These are phyloP conservation scores for Paraurostyla sp. DNA, from an alignment of 73 alveolate genomes.

Conservation along the genomic window DNA sequence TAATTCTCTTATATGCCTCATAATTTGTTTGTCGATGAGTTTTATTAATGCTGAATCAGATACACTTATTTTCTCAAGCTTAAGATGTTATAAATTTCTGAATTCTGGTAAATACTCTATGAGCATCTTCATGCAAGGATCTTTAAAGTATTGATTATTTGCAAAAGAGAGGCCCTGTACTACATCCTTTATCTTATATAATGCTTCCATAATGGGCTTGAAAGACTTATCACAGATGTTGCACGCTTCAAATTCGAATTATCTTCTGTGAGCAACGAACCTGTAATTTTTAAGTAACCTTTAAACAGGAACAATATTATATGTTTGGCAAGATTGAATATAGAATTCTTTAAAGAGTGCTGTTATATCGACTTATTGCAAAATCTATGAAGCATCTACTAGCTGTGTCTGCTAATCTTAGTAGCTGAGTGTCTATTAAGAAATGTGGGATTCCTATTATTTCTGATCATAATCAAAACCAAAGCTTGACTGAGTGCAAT, in stretches of 20 bases:
- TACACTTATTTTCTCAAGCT: background rate
- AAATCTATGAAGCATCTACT: too few relatives aligned
- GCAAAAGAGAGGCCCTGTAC: background rate
- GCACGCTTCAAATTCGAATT: background rate
- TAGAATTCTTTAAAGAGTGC: background rate
- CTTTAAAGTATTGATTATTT: slow-evolving; percentile 8
- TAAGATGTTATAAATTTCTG: background rate
- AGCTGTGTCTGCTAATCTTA: background rate
- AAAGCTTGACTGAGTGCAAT: too few relatives aligned
- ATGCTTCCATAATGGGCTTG: slow-evolving; percentile 12
- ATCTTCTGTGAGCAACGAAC: background rate
- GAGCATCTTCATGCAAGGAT: background rate
- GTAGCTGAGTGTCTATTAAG: background rate
- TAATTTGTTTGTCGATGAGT: background rate
- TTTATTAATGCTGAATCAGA: slow-evolving; percentile 36
- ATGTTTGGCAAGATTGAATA: background rate
- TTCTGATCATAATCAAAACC: too few relatives aligned
- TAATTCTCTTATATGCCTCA: background rate
- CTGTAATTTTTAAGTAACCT: slow-evolving; percentile 2
- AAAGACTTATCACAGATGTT: slow-evolving; percentile 3
- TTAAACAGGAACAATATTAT: background rate
- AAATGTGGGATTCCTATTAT: too few relatives aligned
- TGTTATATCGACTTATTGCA: too few relatives aligned
- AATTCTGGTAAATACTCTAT: slow-evolving; percentile 1
- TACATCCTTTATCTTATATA: background rate